Percentiles rank a stretch among this genome's conserved stretches.
These are phyloP conservation scores for Tremella yokohamensis DNA, from an alignment of 768 basidiomycete species.

Conservation along the genomic window DNA sequence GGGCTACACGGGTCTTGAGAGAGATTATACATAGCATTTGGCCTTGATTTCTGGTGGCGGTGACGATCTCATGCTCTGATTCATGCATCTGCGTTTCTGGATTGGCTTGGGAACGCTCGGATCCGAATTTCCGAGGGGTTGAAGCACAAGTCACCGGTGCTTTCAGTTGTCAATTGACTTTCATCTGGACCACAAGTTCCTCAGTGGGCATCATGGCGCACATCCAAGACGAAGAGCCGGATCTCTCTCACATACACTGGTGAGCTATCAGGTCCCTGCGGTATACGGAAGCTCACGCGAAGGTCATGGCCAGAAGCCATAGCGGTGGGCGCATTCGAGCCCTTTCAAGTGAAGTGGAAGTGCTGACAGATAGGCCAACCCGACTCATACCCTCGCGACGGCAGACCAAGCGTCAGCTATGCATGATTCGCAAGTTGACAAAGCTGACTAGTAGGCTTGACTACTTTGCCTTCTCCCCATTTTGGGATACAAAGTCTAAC, in stretches of 20 bases:
- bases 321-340: slow-evolving; percentile 20
- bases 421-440: background rate
- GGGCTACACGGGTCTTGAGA: background rate
- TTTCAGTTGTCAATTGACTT: too few relatives aligned
- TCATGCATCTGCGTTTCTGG: background rate
- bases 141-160: too few relatives aligned
- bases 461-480: slow-evolving; percentile 46
- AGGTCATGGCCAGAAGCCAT: slow-evolving; percentile 47
- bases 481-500: slow-evolving; percentile 45
- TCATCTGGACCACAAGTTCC: too few relatives aligned
- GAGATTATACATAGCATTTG: background rate
- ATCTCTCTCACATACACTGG: slow-evolving; percentile 44
- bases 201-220: too few relatives aligned
- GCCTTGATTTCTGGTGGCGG: background rate
- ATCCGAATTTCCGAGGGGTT: too few relatives aligned
- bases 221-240: slow-evolving; percentile 29
- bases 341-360: background rate
- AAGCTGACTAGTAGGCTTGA: slow-evolving; percentile 33
- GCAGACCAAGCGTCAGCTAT: slow-evolving; percentile 34
- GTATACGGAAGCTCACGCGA: slow-evolving; percentile 14
- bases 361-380: slow-evolving; percentile 29
- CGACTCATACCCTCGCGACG: slow-evolving; percentile 33
- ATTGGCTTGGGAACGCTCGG: background rate
- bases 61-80: background rate
- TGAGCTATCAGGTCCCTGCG: slow-evolving; percentile 16